These are phyloP conservation scores for Aspergillus cavernicola DNA, from an alignment of 495 filamentous ascomycete genomes.

Conservation along the genomic window DNA sequence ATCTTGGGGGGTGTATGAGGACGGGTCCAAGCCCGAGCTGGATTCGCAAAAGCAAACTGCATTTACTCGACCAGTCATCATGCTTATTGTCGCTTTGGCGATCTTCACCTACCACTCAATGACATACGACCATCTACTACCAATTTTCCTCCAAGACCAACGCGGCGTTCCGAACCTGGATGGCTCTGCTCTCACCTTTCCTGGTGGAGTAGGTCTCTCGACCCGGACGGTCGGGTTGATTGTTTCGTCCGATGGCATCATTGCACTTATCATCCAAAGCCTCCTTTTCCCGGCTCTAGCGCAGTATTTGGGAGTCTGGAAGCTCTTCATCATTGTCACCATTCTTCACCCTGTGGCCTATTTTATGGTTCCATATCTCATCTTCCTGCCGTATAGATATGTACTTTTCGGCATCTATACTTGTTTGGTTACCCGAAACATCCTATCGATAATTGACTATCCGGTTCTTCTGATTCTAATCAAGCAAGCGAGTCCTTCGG, in stretches of 20 bases:
- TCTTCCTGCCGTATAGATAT: constrained; percentile 54
- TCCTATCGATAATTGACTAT: constrained; percentile 72
- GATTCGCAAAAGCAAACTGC: constrained; percentile 41
- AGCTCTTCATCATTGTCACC: constrained; percentile 68
- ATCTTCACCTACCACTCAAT: constrained; percentile 88
- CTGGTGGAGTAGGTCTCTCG: constrained; percentile 71
- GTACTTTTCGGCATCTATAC: constrained; percentile 68
- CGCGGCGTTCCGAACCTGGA: constrained; percentile 24
- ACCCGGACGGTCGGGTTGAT: constrained; percentile 72
- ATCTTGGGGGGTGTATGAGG: constrained; percentile 43
- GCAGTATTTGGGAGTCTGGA: constrained; percentile 68
- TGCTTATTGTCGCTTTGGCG: constrained; percentile 67
- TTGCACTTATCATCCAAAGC: constrained; percentile 75
- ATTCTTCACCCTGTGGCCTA: constrained; percentile 73
- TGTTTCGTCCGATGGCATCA: constrained; percentile 74
- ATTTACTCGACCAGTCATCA: constrained; percentile 62
- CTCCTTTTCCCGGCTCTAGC: constrained; percentile 70
- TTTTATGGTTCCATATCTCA: constrained; percentile 67
- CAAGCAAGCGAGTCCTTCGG: constrained; percentile 74
- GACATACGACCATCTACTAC: constrained; percentile 80
- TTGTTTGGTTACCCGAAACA: constrained; percentile 67
- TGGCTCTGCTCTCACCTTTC: constrained; percentile 52
- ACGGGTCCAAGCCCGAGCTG: constrained; percentile 39
- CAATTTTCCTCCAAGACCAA: constrained; percentile 79
- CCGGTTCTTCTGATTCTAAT: constrained; percentile 77